A percentile compares a stretch with the other conserved stretches of the same genome.
phyloP scores from a whole-genome alignment of 2,329 filamentous ascomycete species.

The Pseudogymnoascus destructans region DNA sequence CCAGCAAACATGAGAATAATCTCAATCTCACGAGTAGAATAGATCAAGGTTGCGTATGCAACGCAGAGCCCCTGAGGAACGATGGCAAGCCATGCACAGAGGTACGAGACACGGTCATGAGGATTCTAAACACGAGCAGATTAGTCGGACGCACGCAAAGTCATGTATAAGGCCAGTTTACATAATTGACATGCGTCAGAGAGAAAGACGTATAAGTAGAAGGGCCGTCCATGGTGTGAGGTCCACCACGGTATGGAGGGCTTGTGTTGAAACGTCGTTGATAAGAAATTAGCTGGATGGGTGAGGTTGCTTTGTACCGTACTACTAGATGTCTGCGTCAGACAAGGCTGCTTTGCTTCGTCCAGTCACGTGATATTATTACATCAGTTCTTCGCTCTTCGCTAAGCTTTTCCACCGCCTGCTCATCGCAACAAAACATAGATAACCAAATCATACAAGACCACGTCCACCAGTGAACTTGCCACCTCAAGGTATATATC shows the following conservation, averaged over 20 bases:
- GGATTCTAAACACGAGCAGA: slow-evolving; percentile 53
- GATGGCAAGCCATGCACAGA: slow-evolving; percentile 88
- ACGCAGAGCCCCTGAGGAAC: slow-evolving; percentile 85
- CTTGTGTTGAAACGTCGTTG: neutral
- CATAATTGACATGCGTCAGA: slow-evolving; percentile 92
- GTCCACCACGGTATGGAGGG: neutral
- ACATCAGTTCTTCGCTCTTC: slow-evolving; percentile 10
- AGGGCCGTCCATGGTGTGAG: slow-evolving; percentile 27
- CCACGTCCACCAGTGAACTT: slow-evolving; percentile 23
- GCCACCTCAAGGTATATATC: neutral
- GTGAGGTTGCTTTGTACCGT: neutral
- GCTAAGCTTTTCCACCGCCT: slow-evolving; percentile 11
- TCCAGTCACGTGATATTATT: slow-evolving; percentile 4
- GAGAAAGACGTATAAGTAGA: slow-evolving; percentile 73
- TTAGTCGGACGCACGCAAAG: neutral
- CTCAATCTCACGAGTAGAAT: slow-evolving; percentile 83
- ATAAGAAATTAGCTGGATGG: neutral
- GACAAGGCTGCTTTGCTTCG: neutral
- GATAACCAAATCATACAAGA: slow-evolving; percentile 24
- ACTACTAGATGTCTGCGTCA: neutral
- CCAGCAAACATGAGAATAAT: slow-evolving; percentile 81
- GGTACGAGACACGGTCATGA: slow-evolving; percentile 66
- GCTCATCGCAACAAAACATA: slow-evolving; percentile 22
- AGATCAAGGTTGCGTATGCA: slow-evolving; percentile 78
- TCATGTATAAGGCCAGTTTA: slow-evolving; percentile 33